Evolutionary conservation across 257 asterid genomes (phyloP).

Genomic region (Lycium barbarum): DNA sequence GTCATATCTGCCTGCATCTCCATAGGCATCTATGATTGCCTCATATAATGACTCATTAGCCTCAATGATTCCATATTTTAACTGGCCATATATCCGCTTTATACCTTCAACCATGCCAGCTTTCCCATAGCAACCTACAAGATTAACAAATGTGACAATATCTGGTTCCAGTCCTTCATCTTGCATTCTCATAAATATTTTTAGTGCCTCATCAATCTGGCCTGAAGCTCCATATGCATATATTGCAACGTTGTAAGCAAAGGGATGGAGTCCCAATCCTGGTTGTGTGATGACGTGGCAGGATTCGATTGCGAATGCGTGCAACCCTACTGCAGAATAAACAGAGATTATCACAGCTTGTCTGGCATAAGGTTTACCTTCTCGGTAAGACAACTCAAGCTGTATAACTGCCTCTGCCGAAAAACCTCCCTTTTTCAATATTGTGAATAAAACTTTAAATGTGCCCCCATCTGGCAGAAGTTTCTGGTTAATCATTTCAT

Average conservation of each 20-base stretch:
- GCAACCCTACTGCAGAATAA: slow-evolving; percentile 70
- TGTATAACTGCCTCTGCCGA: slow-evolving; percentile 67
- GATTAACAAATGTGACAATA: slow-evolving; percentile 66
- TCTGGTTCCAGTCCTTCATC: slow-evolving; percentile 86
- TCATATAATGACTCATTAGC: slow-evolving; percentile 62
- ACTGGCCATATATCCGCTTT: slow-evolving; percentile 69
- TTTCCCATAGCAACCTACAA: slow-evolving; percentile 81
- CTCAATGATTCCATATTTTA: slow-evolving; percentile 67
- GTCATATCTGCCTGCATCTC: slow-evolving; percentile 63
- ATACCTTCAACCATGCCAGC: slow-evolving; percentile 93
- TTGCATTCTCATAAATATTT: slow-evolving; percentile 84
- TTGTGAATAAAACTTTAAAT: slow-evolving; percentile 67
- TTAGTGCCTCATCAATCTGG: slow-evolving; percentile 71
- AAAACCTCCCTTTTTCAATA: slow-evolving; percentile 75
- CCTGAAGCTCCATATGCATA: slow-evolving; percentile 71
- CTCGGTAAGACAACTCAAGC: slow-evolving; percentile 63
- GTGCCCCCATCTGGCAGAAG: slow-evolving; percentile 69
- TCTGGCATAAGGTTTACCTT: slow-evolving; percentile 69
- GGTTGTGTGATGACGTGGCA: slow-evolving; percentile 58
- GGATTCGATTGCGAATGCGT: slow-evolving; percentile 72
- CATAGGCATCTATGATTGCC: slow-evolving; percentile 75
- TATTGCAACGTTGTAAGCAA: slow-evolving; percentile 81
- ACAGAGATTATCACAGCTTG: slow-evolving; percentile 79
- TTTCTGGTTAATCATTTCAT: slow-evolving; percentile 73
- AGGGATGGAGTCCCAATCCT: slow-evolving; percentile 51